Evolutionary conservation across 768 basidiomycete species (phyloP), one percentile per base, ranked within the genome.

Genomic region (Tylopilus intermedius): DNA sequence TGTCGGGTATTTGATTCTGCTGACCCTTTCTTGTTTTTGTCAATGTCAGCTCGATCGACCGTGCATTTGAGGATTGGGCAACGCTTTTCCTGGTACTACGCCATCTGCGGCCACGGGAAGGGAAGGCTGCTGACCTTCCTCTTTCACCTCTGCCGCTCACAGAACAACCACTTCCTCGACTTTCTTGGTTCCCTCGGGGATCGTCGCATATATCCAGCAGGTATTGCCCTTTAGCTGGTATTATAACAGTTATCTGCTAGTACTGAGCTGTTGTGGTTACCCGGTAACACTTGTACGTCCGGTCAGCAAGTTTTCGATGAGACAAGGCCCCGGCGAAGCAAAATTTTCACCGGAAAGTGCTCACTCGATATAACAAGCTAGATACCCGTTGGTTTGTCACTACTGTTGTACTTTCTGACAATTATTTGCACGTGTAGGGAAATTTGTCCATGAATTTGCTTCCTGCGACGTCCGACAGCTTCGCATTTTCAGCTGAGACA

Each of bases 21-120:
- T 64, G 62, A 64, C 54, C 6, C 33, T 49, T 54, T 27, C 14
- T 42, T 41, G 32, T 38, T 27, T 24, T 29, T 44, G 53, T 54
- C 30, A 63, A 60, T 44, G 53, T 54, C 30, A 63, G 63, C 22
- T 49, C 42, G 35, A 49, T 44, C 30, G n/a, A 26, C 49, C 24
- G 44, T 6, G 32, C 27, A 1, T 4, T 24, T 3, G 41, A 46
- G 30, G 45, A 46, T 41, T 37, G 13, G 27, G 43, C 24, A n/a
- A 47, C 37, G 38, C 27, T 13, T 49, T 51, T 33, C 24, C 41
- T 42, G 15, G 27, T 40, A 18, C 14, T 8, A 21, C 10, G 39
- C 8, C 38, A 26, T 48, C 30, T 46, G 45, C 29, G n/a, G 29
- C 35, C 32, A 8, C 39, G 27, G n/a, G 32, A 47, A 44, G 40